Evolutionary conservation across 2,329 filamentous ascomycete species (phyloP), one percentile per base, ranked within the genome.

Genomic region (Aspergillus sp.): DNA sequence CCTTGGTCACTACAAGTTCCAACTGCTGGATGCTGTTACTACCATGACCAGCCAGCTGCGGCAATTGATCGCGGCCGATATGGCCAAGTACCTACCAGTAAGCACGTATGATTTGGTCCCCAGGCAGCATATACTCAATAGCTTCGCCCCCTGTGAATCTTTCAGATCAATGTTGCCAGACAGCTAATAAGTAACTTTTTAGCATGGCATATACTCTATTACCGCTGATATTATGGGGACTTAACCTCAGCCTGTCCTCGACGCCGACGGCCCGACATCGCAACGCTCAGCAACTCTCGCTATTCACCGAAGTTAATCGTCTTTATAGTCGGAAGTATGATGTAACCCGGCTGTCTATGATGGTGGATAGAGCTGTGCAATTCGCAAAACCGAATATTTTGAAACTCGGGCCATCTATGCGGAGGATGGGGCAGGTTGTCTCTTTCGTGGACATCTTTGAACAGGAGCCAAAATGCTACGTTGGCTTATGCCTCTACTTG

Each of bases 81-180:
- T 34, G 29, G 29, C 45, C n/a, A 47, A 47, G 29, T 47, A 47
- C 20, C 25, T 47, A 17, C 45, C 45, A 17, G 45, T 47, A 34
- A 47, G 45, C 45, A 32, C 45, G 45, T 47, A 47, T 10, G 45
- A 47, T 17, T 36, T 16, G 29, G 29, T 32, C 29, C 29, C 29
- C 7, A 32, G 29, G 29, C 29, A 32, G 29, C 29, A 32, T 32
- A 32, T 32, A 32, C 29, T 32, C 29, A 32, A 32, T 32, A 32
- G 29, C 29, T 32, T 32, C 29, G 29, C 29, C 29, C 29, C 29
- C 29, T 32, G 29, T 32, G 29, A 32, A 32, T 32, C 29, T 32
- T 32, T 32, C 7, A 32, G 29, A 32, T 32, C 29, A 32, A 32
- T 32, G 29, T 32, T 32, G 29, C 29, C 29, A 32, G 29, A 13